Percentiles rank a stretch among this genome's conserved stretches.
Evolutionary conservation across 345 rosid species (phyloP).

Genomic region (Eucalyptus regnans): DNA sequence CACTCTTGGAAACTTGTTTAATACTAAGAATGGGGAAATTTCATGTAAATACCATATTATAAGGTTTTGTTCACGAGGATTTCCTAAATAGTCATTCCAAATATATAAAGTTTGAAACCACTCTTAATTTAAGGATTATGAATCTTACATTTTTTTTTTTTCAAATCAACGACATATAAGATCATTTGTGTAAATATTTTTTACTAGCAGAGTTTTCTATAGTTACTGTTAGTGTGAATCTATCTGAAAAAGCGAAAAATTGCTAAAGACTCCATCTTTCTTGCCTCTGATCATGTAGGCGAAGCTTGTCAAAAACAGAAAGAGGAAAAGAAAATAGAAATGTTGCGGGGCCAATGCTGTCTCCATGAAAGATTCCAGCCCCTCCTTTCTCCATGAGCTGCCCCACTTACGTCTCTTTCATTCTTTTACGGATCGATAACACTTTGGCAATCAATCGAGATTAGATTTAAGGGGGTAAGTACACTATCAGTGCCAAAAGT

Average conservation of each 20-base stretch:
- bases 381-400: too few relatives aligned
- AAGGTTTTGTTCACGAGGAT: background rate
- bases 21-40: background rate
- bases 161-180: background rate
- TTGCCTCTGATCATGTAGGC: background rate
- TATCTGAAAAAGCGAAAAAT: background rate
- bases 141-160: background rate
- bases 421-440: too few relatives aligned
- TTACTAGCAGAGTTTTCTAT: background rate
- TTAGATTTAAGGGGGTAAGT: too few relatives aligned
- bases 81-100: background rate
- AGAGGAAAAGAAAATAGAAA: background rate
- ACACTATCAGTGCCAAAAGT: too few relatives aligned
- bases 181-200: background rate
- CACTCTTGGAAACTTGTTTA: too few relatives aligned
- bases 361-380: too few relatives aligned
- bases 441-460: too few relatives aligned
- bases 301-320: background rate
- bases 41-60: background rate
- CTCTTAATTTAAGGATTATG: background rate
- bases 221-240: background rate
- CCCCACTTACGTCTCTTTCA: too few relatives aligned
- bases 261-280: background rate
- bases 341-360: background rate
- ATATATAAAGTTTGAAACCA: background rate